These are phyloP conservation scores for Botrytis deweyae DNA, from an alignment of 2,329 filamentous ascomycete species.

Conservation along the genomic window DNA sequence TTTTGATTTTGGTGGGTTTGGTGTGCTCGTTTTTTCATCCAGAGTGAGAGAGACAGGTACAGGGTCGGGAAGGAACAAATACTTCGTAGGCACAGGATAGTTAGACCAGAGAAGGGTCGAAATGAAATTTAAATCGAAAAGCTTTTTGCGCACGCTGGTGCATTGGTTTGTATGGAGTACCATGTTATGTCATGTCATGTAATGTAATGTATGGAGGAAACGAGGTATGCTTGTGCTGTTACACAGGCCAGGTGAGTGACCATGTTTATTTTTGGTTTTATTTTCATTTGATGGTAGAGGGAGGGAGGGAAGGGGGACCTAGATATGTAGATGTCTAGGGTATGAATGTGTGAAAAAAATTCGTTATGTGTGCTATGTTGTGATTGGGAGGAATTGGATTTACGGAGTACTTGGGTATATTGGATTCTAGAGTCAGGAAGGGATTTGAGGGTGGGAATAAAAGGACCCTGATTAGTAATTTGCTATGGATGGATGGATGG, in stretches of 20 bases:
- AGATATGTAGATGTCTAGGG: background rate
- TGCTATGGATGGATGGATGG: background rate
- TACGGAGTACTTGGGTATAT: too few relatives aligned
- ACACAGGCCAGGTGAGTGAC: background rate
- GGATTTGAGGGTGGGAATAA: background rate
- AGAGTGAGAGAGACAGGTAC: background rate
- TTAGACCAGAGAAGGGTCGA: too few relatives aligned
- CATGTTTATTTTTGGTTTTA: background rate
- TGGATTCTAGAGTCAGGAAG: background rate
- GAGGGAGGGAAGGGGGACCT: too few relatives aligned
- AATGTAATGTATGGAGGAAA: background rate
- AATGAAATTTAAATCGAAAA: background rate
- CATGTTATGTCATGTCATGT: background rate
- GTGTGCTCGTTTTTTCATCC: too few relatives aligned
- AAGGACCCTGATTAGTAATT: background rate
- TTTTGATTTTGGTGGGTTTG: too few relatives aligned
- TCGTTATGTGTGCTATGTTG: background rate
- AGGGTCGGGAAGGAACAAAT: background rate
- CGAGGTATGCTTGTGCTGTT: background rate
- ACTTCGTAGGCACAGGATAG: too few relatives aligned
- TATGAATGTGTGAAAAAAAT: background rate
- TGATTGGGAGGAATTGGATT: background rate
- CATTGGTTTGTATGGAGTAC: background rate
- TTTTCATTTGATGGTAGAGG: background rate
- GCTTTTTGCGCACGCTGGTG: too few relatives aligned